Evolutionary conservation across 2,329 filamentous ascomycete genomes (phyloP).

Genomic region (Coleophoma eucalyptorum): DNA sequence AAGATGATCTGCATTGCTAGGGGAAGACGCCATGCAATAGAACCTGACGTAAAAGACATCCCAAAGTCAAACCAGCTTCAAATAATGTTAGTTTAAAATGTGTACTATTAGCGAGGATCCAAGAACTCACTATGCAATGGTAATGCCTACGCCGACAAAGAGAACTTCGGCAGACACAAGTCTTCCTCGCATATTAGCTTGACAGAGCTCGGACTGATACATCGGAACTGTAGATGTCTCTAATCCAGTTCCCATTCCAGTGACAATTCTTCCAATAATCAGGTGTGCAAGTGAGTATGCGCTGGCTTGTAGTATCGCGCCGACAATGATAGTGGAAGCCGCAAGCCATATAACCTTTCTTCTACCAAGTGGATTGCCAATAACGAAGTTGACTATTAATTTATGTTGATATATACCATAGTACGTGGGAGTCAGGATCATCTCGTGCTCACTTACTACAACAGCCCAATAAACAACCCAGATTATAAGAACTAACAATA

Average conservation of each 20-base stretch:
- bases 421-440: conserved; percentile 20
- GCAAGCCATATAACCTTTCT: conserved; percentile 4
- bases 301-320: conserved; percentile 18
- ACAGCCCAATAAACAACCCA: conserved; percentile 33
- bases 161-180: conserved; percentile 36
- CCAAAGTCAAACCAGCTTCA: conserved; percentile 24
- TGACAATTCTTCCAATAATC: conserved; percentile 34
- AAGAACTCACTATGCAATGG: conserved; percentile 13
- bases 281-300: conserved; percentile 33
- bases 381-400: neutral
- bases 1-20: conserved; percentile 25
- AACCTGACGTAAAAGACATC: conserved; percentile 17
- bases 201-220: conserved; percentile 41
- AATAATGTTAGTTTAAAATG: neutral
- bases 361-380: neutral
- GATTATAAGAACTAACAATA: conserved; percentile 36
- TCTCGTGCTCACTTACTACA: conserved; percentile 12
- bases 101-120: no score
- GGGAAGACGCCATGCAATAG: conserved; percentile 22
- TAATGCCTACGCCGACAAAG: conserved; percentile 15
- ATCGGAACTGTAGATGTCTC: conserved; percentile 33
- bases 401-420: conserved; percentile 14
- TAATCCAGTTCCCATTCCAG: conserved; percentile 15
- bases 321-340: conserved; percentile 5
- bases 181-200: conserved; percentile 35